A percentile compares a stretch with the other conserved stretches of the same genome.
These are phyloP conservation scores for Nicotiana paniculata DNA, from an alignment of 257 asterid genomes.

Conservation along the genomic window DNA sequence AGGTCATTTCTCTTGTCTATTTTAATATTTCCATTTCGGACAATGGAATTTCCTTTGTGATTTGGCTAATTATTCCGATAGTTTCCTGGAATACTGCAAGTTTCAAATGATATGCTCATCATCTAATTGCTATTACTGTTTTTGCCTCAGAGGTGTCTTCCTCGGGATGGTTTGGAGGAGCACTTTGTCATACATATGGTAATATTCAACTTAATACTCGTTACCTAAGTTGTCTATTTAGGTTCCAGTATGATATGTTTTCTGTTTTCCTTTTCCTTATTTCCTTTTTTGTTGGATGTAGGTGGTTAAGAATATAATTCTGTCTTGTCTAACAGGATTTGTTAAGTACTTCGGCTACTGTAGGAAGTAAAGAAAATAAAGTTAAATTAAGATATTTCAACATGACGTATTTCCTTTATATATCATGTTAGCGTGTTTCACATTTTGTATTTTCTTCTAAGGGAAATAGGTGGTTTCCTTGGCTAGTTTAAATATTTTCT, in stretches of 20 bases:
- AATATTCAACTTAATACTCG: constrained; percentile 15
- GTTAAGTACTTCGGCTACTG: not conserved
- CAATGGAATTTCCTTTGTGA: not conserved
- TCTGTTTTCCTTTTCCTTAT: not conserved
- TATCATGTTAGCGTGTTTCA: not conserved
- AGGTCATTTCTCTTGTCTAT: no score
- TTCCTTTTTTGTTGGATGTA: not conserved
- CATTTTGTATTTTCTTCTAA: not conserved
- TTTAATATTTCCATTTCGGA: not conserved
- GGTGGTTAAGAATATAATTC: not conserved
- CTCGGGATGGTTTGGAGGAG: constrained; percentile 85
- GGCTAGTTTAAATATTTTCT: not conserved
- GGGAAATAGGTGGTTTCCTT: not conserved
- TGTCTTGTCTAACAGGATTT: not conserved
- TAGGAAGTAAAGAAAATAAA: not conserved
- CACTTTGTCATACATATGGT: constrained; percentile 90
- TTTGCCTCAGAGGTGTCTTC: constrained; percentile 77
- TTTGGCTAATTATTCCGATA: not conserved
- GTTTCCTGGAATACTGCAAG: not conserved
- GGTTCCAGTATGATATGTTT: not conserved
- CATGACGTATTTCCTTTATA: not conserved
- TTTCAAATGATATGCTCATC: not conserved
- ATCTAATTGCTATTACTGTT: not conserved
- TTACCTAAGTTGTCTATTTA: not conserved
- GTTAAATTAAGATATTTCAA: not conserved